These are phyloP conservation scores for Aspergillus terreus DNA, from an alignment of 2,329 filamentous ascomycete species.

Conservation along the genomic window DNA sequence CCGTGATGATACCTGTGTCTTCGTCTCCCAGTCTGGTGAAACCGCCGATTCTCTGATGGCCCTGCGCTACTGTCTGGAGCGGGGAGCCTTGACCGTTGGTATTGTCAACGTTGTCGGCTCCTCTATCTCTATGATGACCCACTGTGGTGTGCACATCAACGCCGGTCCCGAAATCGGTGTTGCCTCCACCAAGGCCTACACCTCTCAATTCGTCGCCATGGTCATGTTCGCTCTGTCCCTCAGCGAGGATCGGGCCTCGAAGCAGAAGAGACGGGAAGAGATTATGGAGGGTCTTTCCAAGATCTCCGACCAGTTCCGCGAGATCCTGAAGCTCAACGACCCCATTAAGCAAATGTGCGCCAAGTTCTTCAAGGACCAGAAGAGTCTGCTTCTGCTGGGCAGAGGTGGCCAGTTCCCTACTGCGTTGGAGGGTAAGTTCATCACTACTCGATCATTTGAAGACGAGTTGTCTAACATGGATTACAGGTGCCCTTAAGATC, in stretches of 20 bases:
- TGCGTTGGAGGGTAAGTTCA: conserved; percentile 71
- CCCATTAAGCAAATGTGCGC: conserved; percentile 92
- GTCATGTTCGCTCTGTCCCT: conserved; percentile 98
- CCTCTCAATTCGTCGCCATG: conserved; percentile 98
- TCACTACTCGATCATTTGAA: background rate
- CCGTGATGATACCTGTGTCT: conserved; percentile 98
- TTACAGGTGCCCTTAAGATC: conserved; percentile 82
- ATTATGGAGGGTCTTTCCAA: conserved; percentile 91
- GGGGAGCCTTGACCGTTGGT: conserved; percentile 92
- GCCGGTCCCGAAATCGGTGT: conserved; percentile 98
- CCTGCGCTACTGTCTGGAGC: conserved; percentile 95
- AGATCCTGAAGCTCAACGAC: conserved; percentile 86
- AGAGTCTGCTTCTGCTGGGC: conserved; percentile 87
- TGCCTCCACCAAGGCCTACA: conserved; percentile 98
- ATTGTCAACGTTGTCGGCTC: conserved; percentile 98
- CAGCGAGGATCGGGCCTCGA: conserved; percentile 93
- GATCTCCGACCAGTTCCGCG: conserved; percentile 86
- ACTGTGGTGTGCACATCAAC: conserved; percentile 99
- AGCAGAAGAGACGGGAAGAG: conserved; percentile 84
- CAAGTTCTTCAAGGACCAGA: conserved; percentile 93
- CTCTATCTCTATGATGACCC: conserved; percentile 95
- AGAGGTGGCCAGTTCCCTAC: conserved; percentile 94
- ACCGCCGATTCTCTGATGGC: conserved; percentile 97
- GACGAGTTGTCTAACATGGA: conserved; percentile 10
- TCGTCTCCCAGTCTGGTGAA: conserved; percentile 98